These are phyloP conservation scores for Phytophthora fragariaefolia DNA, from an alignment of 352 stramenopile genomes.

Conservation along the genomic window DNA sequence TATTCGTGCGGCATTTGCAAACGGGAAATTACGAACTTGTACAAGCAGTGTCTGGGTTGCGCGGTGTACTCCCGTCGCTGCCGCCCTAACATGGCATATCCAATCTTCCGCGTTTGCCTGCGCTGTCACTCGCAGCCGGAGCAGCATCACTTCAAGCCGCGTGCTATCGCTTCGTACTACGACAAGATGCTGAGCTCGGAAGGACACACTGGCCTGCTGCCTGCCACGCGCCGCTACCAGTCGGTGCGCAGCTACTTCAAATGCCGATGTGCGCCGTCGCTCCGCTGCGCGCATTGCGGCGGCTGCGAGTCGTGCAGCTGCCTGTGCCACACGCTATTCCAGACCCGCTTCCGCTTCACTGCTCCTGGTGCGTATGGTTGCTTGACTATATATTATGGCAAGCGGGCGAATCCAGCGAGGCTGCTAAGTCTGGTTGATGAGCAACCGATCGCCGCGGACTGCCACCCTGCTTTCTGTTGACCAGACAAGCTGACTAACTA, in stretches of 20 bases:
- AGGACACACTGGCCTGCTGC: conserved; percentile 73
- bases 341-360: conserved; percentile 83
- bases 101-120: conserved; percentile 72
- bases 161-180: conserved; percentile 60
- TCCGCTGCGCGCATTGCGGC: conserved; percentile 73
- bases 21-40: conserved; percentile 84
- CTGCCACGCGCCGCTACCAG: conserved; percentile 69
- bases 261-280: conserved; percentile 65
- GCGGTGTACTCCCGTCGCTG: conserved; percentile 64
- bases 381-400: not conserved
- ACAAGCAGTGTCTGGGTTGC: conserved; percentile 87
- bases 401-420: too few relatives aligned
- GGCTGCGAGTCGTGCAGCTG: conserved; percentile 85
- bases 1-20: conserved; percentile 75
- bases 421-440: too few relatives aligned
- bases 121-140: conserved; percentile 75
- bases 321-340: conserved; percentile 87
- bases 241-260: conserved; percentile 75
- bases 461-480: not conserved
- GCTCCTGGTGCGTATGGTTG: conserved; percentile 60
- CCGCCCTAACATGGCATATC: conserved; percentile 71
- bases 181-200: conserved; percentile 76
- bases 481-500: conserved; percentile 2
- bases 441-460: too few relatives aligned
- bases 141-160: conserved; percentile 80